Evolutionary conservation across 208 protist genomes (phyloP), one percentile per base, ranked within the genome.

Genomic region (Phytomonas sp.): DNA sequence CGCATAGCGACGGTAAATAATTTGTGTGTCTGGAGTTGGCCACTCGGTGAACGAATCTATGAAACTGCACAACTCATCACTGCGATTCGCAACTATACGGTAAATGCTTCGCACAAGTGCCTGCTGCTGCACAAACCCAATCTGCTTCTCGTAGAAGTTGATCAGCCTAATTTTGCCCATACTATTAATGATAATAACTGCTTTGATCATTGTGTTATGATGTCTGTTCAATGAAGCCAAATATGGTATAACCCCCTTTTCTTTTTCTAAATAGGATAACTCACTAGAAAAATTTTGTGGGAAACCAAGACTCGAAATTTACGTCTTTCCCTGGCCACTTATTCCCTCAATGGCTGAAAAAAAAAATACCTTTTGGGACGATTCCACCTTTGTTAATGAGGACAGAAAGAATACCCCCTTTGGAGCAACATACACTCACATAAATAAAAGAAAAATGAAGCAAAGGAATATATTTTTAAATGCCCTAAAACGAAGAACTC

Each of bases 1-100:
- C 15, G 98, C 98, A 80, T 99, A 99, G 75, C 98, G 97, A 62
- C 96, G 85, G 76, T 99, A 99, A 40, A 99, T 97, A 33, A 99
- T 71, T 59, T 96, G 96, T 4, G 95, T 98, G 77, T 99, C 97
- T 15, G 92, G 91, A 0, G 94, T 98, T 32, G 91, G 97, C 91
- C 87, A 97, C 68, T 85, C 83, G 20, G 67, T 61, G 34, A 89
- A 93, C 70, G 86, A 83, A 66, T 99, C 97, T 0, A 99, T 84
- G 72, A 99, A 99, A 76, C 98, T 99, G 79, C 98, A 99, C 36
- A 98, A 81, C 36, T 88, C 77, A 43, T 98, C 96, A 4, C 90
- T 80, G 59, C 98, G 87, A 62, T 93, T 94, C 53, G 86, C 83
- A 61, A 99, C 94, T 36, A 97, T 77, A 61, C 79, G 75, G 78